These are phyloP conservation scores for Melampsora occidentalis DNA, from an alignment of 1,284 basidiomycete species.

Conservation along the genomic window DNA sequence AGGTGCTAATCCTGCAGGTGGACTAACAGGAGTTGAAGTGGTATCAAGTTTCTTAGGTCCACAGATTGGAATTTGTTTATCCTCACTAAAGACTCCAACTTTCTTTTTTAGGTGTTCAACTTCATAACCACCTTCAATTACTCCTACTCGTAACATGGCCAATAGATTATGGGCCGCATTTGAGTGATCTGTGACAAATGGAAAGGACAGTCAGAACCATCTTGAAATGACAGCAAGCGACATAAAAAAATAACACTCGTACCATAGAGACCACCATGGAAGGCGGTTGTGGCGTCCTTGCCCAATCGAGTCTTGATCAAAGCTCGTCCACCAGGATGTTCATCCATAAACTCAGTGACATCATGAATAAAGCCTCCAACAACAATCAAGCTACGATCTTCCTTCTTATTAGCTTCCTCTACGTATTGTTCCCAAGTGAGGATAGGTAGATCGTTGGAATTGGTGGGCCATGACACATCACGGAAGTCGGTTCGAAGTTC, in stretches of 20 bases:
- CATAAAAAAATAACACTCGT: not conserved
- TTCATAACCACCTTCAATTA: conserved; percentile 68
- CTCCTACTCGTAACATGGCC: conserved; percentile 85
- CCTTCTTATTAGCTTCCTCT: conserved; percentile 65
- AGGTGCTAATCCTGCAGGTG: not conserved
- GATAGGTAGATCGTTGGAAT: conserved; percentile 69
- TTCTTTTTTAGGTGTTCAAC: conserved; percentile 42
- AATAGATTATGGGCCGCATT: conserved; percentile 83
- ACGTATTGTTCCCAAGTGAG: conserved; percentile 80
- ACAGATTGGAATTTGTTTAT: conserved; percentile 41
- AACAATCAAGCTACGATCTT: conserved; percentile 67
- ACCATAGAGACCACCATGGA: conserved; percentile 77
- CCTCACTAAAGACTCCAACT: conserved; percentile 34
- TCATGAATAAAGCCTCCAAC: conserved; percentile 90
- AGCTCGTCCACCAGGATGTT: conserved; percentile 77
- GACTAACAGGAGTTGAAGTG: conserved; percentile 17
- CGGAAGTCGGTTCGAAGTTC: conserved; percentile 70
- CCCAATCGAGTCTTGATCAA: conserved; percentile 67
- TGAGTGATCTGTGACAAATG: conserved; percentile 70
- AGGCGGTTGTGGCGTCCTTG: conserved; percentile 82
- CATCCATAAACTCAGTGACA: conserved; percentile 76
- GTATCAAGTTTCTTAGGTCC: conserved; percentile 32
- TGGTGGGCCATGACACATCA: conserved; percentile 71
- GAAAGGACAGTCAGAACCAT: not conserved
- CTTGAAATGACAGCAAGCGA: not conserved